Evolutionary conservation across 176 grass and related monocot species (phyloP).

Genomic region (Cymbopogon citratus): DNA sequence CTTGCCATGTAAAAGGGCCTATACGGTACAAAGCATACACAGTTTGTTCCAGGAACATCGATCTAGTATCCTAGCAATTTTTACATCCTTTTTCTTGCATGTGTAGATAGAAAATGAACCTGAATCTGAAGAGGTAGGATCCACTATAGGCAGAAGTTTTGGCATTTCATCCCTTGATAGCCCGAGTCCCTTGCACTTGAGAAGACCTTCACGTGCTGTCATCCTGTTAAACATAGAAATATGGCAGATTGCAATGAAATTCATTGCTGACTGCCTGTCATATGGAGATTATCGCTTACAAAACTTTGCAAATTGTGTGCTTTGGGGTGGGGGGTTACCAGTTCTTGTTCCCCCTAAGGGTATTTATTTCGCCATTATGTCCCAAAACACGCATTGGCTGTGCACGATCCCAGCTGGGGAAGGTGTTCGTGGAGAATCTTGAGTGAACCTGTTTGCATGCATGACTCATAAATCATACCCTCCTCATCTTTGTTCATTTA

Average conservation of each 20-base stretch:
- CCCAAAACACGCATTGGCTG: constrained; percentile 65
- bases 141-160: constrained; percentile 73
- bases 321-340: constrained; percentile 12
- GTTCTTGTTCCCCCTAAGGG: constrained; percentile 57
- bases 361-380: constrained; percentile 74
- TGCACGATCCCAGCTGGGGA: constrained; percentile 62
- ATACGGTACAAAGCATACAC: neutral
- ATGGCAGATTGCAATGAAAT: neutral
- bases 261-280: neutral
- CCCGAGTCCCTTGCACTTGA: constrained; percentile 61
- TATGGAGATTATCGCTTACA: neutral
- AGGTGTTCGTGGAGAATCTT: constrained; percentile 67
- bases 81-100: neutral
- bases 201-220: constrained; percentile 78
- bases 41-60: neutral
- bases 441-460: constrained; percentile 63
- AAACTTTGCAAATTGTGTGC: neutral
- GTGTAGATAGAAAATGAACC: constrained; percentile 30
- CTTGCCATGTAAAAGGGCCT: neutral
- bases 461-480: constrained; percentile 5
- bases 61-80: neutral
- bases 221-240: constrained; percentile 46
- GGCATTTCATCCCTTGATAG: constrained; percentile 60
- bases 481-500: neutral
- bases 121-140: constrained; percentile 87